Percentiles rank a stretch among this genome's conserved stretches.
Conservation (phyloP, 2,329 filamentous ascomycete species). For the Pestalotiopsis sp. region DNA sequence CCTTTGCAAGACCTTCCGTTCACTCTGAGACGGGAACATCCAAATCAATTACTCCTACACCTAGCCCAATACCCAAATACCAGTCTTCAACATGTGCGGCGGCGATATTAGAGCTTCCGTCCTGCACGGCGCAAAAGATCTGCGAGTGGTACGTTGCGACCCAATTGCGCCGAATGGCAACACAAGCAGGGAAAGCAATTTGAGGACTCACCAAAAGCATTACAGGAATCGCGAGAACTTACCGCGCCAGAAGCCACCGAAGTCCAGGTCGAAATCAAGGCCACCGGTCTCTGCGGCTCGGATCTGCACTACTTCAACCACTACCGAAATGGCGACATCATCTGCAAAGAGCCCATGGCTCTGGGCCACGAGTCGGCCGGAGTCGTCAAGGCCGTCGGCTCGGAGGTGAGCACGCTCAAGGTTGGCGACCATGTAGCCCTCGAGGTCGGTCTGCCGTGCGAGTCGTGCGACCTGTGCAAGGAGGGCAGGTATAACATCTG, state of each 20-base stretch:
- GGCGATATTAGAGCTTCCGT: constrained; percentile 52
- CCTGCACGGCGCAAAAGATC: constrained; percentile 54
- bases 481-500: constrained; percentile 66
- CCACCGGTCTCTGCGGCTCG: constrained; percentile 69
- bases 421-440: constrained; percentile 72
- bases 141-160: constrained; percentile 46
- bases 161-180: not conserved
- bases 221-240: constrained; percentile 57
- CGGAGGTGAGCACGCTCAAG: constrained; percentile 56
- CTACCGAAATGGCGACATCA: constrained; percentile 65
- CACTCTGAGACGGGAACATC: not conserved
- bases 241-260: constrained; percentile 56
- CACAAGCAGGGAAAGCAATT: not conserved
- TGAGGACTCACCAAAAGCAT: constrained; percentile 1
- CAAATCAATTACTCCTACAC: not conserved
- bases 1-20: not conserved
- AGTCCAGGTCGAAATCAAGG: constrained; percentile 62
- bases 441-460: constrained; percentile 59
- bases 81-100: constrained; percentile 20
- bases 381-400: constrained; percentile 62
- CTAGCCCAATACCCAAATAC: not conserved
- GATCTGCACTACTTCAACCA: constrained; percentile 69
- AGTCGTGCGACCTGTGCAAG: constrained; percentile 50
- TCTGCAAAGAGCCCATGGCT: constrained; percentile 52
- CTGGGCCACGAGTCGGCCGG: constrained; percentile 73